Percentiles rank a stretch among this genome's conserved stretches.
These are phyloP conservation scores for Castanea sativa DNA, from an alignment of 306 rosid species.

Conservation along the genomic window DNA sequence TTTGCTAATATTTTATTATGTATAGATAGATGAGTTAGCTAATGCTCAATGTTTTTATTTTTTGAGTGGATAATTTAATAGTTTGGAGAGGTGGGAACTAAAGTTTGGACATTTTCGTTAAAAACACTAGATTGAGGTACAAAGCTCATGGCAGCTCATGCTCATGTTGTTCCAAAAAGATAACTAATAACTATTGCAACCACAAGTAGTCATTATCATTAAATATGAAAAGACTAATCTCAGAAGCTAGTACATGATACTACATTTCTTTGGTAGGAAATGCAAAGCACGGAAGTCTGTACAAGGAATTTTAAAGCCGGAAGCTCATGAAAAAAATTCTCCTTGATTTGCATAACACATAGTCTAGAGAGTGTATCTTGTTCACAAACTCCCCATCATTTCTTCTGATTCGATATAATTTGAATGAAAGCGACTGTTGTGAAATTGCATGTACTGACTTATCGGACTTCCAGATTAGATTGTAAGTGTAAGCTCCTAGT, in stretches of 20 bases:
- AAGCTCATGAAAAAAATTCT: not conserved
- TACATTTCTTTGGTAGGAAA: not conserved
- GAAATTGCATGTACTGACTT: constrained; percentile 19
- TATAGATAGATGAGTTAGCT: too few species aligned
- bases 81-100: too few species aligned
- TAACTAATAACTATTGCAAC: not conserved
- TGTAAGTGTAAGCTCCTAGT: constrained; percentile 62
- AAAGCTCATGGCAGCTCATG: too few species aligned
- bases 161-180: not conserved
- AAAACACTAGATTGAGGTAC: too few species aligned
- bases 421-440: constrained; percentile 29
- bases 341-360: constrained; percentile 2
- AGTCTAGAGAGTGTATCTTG: constrained; percentile 1
- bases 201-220: not conserved
- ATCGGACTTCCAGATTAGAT: constrained; percentile 40
- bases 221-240: not conserved
- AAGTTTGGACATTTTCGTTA: too few species aligned
- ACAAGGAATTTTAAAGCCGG: not conserved
- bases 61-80: too few species aligned
- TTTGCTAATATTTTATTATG: too few species aligned
- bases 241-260: not conserved
- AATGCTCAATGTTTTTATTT: too few species aligned
- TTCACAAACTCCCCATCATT: not conserved
- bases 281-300: not conserved
- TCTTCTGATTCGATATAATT: constrained; percentile 22